Evolutionary conservation across 2,329 filamentous ascomycete species (phyloP), one percentile per base, ranked within the genome.

Genomic region (Hawksworthiomyces lignivorus): DNA sequence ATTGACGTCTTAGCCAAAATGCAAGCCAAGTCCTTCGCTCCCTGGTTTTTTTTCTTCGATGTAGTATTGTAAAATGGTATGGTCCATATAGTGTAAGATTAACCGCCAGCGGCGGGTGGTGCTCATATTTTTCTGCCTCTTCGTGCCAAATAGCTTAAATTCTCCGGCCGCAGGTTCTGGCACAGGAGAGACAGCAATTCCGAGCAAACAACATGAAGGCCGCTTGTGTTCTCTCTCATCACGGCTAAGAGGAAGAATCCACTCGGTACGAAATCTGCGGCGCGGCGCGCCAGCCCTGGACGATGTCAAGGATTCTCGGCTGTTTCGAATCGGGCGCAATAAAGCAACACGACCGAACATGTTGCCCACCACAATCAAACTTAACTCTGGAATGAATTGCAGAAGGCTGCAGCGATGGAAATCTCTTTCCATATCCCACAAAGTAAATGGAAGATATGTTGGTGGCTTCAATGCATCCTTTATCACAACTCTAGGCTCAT

Each of bases 71-170:
- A 87, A 55, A 21, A 89, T 72, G 2, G 75, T 73, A 52, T 85
- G 78, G 58, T 87, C 78, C 44, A 72, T 71, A 56, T 82, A 89
- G 56, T 85, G 79, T 59, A 89, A 61, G 56, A 90, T 73, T 44
- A 90, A 50, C 45, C 82, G 66, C 70, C 81, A 88, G 44, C 75
- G 68, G 48, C 67, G 65, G 45, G 65, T 58, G 24, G 55, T 47
- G 7, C 52, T 46, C 41, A 52, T 14, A 10, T 21, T n/a, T n/a
- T 11, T 15, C 10, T 15, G 19, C 15, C 14, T 36, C n/a, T 27
- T 35, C 1, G 14, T n/a, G 7, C 19, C 32, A n/a, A 2, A 10
- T 14, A 62, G 44, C n/a, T 50, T 48, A 10, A 57, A 41, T 1
- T 52, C 50, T 12, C 38, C 41, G 34, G 56, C 54, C 7, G 51